Evolutionary conservation across 78 protist species (phyloP).

Genomic region (Dictyostelium discoideum): DNA sequence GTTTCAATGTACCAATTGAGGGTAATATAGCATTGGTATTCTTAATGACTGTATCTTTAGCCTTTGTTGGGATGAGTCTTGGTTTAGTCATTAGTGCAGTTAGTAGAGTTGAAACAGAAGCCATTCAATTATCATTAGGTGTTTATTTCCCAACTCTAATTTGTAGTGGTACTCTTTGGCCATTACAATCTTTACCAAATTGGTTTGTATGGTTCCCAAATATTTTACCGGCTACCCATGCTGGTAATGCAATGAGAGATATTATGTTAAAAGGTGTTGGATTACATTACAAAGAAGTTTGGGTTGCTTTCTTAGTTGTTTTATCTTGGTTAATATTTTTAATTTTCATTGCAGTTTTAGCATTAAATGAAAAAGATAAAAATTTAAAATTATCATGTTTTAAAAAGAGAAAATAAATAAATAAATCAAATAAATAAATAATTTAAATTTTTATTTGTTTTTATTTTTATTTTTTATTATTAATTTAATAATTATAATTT

Average conservation of each 20-base stretch:
- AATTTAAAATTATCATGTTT: background rate
- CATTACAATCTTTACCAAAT: slow-evolving; percentile 48
- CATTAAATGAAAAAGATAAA: slow-evolving; percentile 21
- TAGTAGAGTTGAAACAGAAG: slow-evolving; percentile 35
- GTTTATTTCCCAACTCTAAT: slow-evolving; percentile 73
- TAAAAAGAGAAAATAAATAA: background rate
- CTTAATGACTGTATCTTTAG: slow-evolving; percentile 2
- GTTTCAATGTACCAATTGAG: slow-evolving; percentile 30
- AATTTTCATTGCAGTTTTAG: background rate
- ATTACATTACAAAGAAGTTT: background rate
- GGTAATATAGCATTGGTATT: slow-evolving; percentile 56
- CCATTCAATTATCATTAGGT: slow-evolving; percentile 72
- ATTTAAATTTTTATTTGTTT: background rate
- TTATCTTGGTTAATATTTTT: background rate
- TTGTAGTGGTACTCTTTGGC: slow-evolving; percentile 69
- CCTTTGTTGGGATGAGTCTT: slow-evolving; percentile 45
- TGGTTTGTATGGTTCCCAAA: slow-evolving; percentile 31
- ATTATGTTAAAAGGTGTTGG: slow-evolving; percentile 59
- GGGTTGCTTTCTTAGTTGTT: background rate
- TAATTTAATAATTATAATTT: background rate
- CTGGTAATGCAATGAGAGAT: slow-evolving; percentile 53
- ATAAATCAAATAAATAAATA: too few relatives aligned
- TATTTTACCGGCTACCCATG: slow-evolving; percentile 71
- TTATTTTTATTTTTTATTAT: background rate
- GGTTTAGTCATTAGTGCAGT: slow-evolving; percentile 42